Base-by-base conservation (phyloP, 2,329 filamentous ascomycete species). In the Sphaerulina vaccinii region DNA sequence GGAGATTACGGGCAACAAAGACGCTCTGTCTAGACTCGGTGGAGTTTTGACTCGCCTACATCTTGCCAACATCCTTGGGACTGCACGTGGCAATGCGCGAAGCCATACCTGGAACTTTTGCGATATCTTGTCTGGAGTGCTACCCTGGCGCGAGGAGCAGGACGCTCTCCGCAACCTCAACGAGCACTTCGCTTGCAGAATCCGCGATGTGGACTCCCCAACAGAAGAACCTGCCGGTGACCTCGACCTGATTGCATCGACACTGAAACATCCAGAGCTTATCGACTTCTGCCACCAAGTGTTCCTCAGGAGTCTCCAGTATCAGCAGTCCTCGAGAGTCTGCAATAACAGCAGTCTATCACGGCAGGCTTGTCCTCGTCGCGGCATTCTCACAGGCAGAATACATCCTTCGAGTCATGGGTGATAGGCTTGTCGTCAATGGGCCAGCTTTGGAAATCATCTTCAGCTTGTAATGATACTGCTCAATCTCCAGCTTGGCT, bases 401-500 rank as follows among this genome's bases (percentile, higher is more conserved):
- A n/a, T n/a, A n/a, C n/a, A n/a, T n/a, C n/a, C n/a, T n/a, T n/a
- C n/a, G n/a, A n/a, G n/a, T n/a, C n/a, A n/a, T n/a, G n/a, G n/a
- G n/a, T n/a, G n/a, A n/a, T n/a, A n/a, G n/a, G n/a, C n/a, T n/a
- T n/a, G n/a, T n/a, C n/a, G n/a, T n/a, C n/a, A n/a, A n/a, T n/a
- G n/a, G n/a, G n/a, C n/a, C n/a, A n/a, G n/a, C n/a, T n/a, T 39
- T 22, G 16, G 10, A 10, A 13, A 2, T 39, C 16, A 21, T 21
- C 9, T 18, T 13, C 37, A 39, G 11, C 19, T 13, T 21, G 9
- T 2, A 21, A 13, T 11, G 40, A 6, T 11, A n/a, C 16, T 8
- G 15, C 13, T 51, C 59, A 61, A 22, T 50, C 55, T 41, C 57
- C 57, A 22, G 49, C 49, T 22, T 49, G 50, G 13, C 49, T 51